These are phyloP conservation scores for Teratosphaeriaceae sp. DNA, from an alignment of 2,329 filamentous ascomycete species.

Conservation along the genomic window DNA sequence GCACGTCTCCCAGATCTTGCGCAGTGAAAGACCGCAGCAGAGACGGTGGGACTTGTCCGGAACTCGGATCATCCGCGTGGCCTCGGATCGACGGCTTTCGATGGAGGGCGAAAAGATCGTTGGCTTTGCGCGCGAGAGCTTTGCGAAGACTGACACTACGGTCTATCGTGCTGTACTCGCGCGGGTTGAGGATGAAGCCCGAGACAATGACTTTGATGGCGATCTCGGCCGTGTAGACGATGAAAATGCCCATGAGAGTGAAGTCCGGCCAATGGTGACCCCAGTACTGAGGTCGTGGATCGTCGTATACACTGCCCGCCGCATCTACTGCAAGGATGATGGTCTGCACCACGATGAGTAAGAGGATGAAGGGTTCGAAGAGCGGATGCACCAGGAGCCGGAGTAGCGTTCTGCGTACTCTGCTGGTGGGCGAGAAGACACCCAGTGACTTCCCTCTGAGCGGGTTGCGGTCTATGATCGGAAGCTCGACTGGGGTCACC, in stretches of 20 bases:
- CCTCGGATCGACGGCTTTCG: constrained; percentile 60
- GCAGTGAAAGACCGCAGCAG: constrained; percentile 32
- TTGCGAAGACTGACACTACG: constrained; percentile 66
- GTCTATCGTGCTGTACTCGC: constrained; percentile 87
- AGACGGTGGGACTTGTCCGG: constrained; percentile 21
- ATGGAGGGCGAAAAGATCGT: constrained; percentile 73
- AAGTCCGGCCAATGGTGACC: constrained; percentile 66
- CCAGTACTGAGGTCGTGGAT: constrained; percentile 58
- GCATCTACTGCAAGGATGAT: constrained; percentile 83
- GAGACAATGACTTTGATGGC: constrained; percentile 83
- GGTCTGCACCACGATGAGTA: constrained; percentile 83
- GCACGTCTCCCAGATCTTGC: constrained; percentile 35
- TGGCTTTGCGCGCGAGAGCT: constrained; percentile 69
- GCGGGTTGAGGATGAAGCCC: constrained; percentile 82
- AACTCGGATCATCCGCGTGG: constrained; percentile 16
- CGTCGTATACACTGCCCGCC: constrained; percentile 53
- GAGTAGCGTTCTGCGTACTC: constrained; percentile 66
- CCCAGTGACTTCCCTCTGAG: constrained; percentile 80
- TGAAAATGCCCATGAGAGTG: constrained; percentile 74
- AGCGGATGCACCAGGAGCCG: constrained; percentile 79
- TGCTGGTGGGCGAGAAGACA: constrained; percentile 73
- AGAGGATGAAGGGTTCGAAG: constrained; percentile 77
- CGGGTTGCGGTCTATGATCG: constrained; percentile 54
- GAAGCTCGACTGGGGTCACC: constrained; percentile 18
- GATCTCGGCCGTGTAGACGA: constrained; percentile 83